Percentiles rank a stretch among this genome's conserved stretches.
phyloP scores from a whole-genome alignment of 306 rosid species.

The Lithocarpus polystachyus region DNA sequence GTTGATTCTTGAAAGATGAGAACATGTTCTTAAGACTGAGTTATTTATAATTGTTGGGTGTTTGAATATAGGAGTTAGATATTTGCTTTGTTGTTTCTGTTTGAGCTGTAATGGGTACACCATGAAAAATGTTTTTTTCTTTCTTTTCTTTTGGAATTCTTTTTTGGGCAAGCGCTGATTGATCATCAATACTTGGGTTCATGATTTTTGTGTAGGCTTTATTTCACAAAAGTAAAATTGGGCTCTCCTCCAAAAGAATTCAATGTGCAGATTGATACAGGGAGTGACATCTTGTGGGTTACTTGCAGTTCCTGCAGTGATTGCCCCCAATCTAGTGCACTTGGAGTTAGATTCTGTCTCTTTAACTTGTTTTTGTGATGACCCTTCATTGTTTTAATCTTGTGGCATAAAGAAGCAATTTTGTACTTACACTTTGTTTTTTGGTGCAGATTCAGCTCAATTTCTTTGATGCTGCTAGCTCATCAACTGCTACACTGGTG shows the following conservation, averaged over 20 bases:
- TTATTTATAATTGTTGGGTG: constrained; percentile 7
- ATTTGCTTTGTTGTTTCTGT: neutral
- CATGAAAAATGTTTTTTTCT: neutral
- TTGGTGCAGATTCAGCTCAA: constrained; percentile 71
- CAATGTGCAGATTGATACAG: constrained; percentile 89
- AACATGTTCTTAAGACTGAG: neutral
- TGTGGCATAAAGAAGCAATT: constrained; percentile 7
- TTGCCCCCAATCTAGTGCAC: constrained; percentile 82
- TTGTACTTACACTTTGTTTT: constrained; percentile 11
- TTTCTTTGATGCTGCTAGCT: constrained; percentile 68
- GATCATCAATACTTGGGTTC: constrained; percentile 13
- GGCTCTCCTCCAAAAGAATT: constrained; percentile 91
- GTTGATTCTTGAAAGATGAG: neutral
- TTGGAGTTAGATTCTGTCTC: constrained; percentile 57
- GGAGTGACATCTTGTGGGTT: constrained; percentile 95
- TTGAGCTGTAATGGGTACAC: neutral
- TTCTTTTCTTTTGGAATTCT: neutral
- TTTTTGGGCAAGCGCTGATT: neutral
- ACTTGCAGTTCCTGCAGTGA: constrained; percentile 80
- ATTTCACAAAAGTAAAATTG: constrained; percentile 80
- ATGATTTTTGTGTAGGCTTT: constrained; percentile 63
- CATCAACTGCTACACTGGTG: constrained; percentile 55
- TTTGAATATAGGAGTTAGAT: too few relatives aligned
- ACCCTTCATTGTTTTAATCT: constrained; percentile 9
- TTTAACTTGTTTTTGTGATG: neutral